A percentile compares a stretch with the other conserved stretches of the same genome.
phyloP scores from a whole-genome alignment of 306 rosid genomes.

The Vigna mungo region DNA sequence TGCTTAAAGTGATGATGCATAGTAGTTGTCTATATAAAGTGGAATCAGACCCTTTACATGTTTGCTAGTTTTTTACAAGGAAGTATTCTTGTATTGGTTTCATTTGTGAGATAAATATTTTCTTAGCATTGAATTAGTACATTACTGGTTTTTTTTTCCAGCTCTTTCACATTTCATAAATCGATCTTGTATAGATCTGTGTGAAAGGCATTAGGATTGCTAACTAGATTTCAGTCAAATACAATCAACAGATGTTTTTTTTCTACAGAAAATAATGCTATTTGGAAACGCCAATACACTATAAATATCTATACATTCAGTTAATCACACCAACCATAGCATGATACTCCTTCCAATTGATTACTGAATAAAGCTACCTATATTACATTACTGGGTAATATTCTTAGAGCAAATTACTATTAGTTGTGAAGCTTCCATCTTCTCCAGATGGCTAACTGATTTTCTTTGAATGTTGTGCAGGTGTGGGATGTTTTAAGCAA shows the following conservation, averaged over 20 bases:
- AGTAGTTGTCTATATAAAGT: no score
- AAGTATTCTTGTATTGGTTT: not conserved
- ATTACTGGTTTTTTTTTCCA: not conserved
- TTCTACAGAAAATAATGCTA: no score
- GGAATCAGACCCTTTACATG: no score
- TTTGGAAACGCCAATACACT: no score
- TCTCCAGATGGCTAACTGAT: constrained; percentile 4
- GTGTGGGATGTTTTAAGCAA: constrained; percentile 99
- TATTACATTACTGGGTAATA: not conserved
- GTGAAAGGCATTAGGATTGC: no score
- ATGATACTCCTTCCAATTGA: not conserved
- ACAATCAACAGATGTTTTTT: no score
- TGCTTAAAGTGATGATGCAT: no score
- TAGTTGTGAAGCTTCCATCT: not conserved
- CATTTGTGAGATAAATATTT: constrained; percentile 23
- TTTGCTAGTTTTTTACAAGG: no score
- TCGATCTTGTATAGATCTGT: not conserved
- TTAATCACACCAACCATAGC: not conserved
- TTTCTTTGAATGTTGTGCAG: constrained; percentile 47
- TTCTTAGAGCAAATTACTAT: not conserved
- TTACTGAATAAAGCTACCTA: not conserved
- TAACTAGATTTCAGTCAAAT: no score
- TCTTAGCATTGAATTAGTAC: constrained; percentile 1
- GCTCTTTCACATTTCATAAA: not conserved
- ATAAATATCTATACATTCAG: not conserved